These are phyloP conservation scores for Cladosporium halotolerans DNA, from an alignment of 2,329 filamentous ascomycete species.

Conservation along the genomic window DNA sequence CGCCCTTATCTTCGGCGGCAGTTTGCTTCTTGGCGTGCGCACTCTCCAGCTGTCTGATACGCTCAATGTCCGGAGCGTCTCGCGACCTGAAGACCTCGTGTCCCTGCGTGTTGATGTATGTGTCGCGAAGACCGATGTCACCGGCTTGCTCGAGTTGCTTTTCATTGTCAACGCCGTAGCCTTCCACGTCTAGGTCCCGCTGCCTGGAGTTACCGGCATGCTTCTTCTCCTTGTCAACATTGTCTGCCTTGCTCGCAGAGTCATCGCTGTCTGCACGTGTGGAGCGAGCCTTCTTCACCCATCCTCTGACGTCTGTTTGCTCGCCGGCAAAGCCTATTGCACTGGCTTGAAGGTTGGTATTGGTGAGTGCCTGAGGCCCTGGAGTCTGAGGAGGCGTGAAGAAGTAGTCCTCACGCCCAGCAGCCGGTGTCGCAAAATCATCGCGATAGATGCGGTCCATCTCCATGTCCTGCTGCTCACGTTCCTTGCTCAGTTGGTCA, in stretches of 20 bases:
- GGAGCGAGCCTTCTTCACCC: conserved; percentile 8
- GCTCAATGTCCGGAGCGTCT: conserved; percentile 58
- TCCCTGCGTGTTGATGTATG: conserved; percentile 51
- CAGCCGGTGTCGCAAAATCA: conserved; percentile 13
- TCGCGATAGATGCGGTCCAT: conserved; percentile 32
- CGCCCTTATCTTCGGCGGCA: conserved; percentile 28
- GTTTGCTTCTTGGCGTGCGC: conserved; percentile 11
- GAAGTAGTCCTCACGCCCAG: conserved; percentile 19
- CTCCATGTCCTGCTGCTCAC: conserved; percentile 57
- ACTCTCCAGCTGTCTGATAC: conserved; percentile 29
- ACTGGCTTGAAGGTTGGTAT: conserved; percentile 21
- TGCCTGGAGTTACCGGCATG: conserved; percentile 18
- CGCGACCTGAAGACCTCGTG: conserved; percentile 66
- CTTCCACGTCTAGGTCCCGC: conserved; percentile 70
- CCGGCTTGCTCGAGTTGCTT: conserved; percentile 32
- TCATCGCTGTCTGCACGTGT: conserved; percentile 7
- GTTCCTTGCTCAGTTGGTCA: conserved; percentile 25
- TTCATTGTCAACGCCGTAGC: conserved; percentile 72
- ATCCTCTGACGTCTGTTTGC: conserved; percentile 13
- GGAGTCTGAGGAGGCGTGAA: conserved; percentile 30
- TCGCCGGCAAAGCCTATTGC: conserved; percentile 12
- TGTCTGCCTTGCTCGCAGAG: not conserved
- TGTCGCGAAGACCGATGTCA: conserved; percentile 32
- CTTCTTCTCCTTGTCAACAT: conserved; percentile 10
- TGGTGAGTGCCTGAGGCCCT: conserved; percentile 15